Evolutionary conservation across 495 filamentous ascomycete species (phyloP), one percentile per base, ranked within the genome.

Genomic region (Cryomyces minteri): DNA sequence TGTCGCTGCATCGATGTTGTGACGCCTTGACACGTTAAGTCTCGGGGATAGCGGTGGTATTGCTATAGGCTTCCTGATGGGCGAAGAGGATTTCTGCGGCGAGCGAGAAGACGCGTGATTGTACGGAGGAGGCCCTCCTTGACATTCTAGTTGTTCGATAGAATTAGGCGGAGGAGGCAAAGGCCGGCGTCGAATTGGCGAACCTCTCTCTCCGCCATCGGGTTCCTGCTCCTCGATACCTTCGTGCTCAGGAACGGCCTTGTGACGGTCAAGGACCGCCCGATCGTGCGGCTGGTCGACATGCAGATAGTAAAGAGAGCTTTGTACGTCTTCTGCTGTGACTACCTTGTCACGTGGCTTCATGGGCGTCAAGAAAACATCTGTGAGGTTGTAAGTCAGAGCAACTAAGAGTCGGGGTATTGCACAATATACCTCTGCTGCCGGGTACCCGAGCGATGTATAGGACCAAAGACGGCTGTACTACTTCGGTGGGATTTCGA

Each of bases 381-480:
- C 90, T 93, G 44, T 30, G 34, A 29, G 5, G 5, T 25, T 34
- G 34, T 49, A 42, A 51, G 48, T 37, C 14, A 31, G n/a, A 46
- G 36, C 18, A 25, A 25, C 18, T 25, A 31, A 59, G 18, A 25
- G 18, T 25, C 2, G 18, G 18, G 18, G 2, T 25, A 25, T 25
- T 25, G 68, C 18, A 25, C 18, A 25, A 25, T 25, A 32, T 67
- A 88, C 87, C 87, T 76, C 75, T 75, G 50, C 80, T 93, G 10
- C 90, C 88, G 2, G 88, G 88, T 0, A 96, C 88, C 46, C 86
- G 70, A 8, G 87, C 87, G 50, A 96, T 92, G 57, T 96, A 96
- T 25, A 96, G 67, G 4, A 77, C 74, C 37, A 96, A 60, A 6
- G 82, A 77, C 34, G 81, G 70, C 43, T 75, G 69, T 48, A 63